Evolutionary conservation across 192 early-diverging fungal species (phyloP).

Genomic region (Linnemannia elongata): DNA sequence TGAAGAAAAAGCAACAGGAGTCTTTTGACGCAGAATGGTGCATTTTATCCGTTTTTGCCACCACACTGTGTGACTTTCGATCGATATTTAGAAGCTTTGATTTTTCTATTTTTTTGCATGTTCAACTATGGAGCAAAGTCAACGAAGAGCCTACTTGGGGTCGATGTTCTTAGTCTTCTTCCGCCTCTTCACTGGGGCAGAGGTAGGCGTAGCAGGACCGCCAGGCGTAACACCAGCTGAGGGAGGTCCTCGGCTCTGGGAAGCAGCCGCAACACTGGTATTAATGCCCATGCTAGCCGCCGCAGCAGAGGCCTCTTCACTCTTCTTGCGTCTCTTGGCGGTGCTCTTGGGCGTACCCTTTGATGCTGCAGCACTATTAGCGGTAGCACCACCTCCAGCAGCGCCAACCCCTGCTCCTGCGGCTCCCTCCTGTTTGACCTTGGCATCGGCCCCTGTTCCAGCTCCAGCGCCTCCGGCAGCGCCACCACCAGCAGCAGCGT

Average conservation of each 20-base stretch:
- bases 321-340: slow-evolving; percentile 50
- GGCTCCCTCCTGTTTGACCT: slow-evolving; percentile 30
- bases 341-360: slow-evolving; percentile 27
- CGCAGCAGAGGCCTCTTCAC: slow-evolving; percentile 38
- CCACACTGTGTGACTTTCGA: not conserved
- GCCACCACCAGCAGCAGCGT: not conserved
- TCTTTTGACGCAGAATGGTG: too few species aligned
- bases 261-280: slow-evolving; percentile 16
- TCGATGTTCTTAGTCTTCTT: slow-evolving; percentile 47
- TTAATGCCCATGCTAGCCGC: slow-evolving; percentile 50
- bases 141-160: slow-evolving; percentile 10
- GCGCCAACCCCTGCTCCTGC: not conserved
- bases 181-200: slow-evolving; percentile 40
- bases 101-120: not conserved
- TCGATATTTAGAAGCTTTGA: not conserved
- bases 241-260: not conserved
- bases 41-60: not conserved
- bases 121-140: too few species aligned
- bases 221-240: slow-evolving; percentile 16
- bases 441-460: not conserved
- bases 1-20: too few species aligned
- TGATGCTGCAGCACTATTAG: not conserved
- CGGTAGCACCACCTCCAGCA: not conserved
- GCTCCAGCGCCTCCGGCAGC: not conserved
- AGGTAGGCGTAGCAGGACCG: slow-evolving; percentile 34